phyloP scores from a whole-genome alignment of 495 filamentous ascomycete species.

The Sordaria brevicollis region DNA sequence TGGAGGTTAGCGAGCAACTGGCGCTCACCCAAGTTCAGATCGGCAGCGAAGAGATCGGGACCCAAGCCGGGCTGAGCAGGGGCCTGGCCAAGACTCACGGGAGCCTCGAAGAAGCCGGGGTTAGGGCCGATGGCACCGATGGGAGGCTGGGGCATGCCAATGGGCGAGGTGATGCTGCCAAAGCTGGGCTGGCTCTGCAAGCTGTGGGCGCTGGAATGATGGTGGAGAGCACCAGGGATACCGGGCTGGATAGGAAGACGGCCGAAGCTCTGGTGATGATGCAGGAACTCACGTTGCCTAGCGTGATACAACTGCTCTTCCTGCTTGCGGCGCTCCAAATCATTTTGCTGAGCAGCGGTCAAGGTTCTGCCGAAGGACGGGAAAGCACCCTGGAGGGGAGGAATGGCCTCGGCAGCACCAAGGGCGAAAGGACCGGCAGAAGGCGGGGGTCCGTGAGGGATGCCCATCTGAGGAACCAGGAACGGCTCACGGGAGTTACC shows the following conservation, averaged over 20 bases:
- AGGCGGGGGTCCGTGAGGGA: constrained; percentile 67
- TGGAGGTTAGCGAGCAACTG: constrained; percentile 31
- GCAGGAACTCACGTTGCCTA: constrained; percentile 76
- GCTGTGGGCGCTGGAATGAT: constrained; percentile 89
- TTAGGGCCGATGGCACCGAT: constrained; percentile 43
- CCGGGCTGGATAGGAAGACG: constrained; percentile 57
- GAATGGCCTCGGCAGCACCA: constrained; percentile 58
- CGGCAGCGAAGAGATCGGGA: constrained; percentile 38
- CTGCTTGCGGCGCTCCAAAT: constrained; percentile 88
- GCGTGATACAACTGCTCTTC: constrained; percentile 97
- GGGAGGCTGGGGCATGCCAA: constrained; percentile 63
- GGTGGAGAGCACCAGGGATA: constrained; percentile 63
- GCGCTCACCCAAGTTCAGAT: constrained; percentile 31
- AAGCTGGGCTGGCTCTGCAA: constrained; percentile 94
- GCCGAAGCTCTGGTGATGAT: constrained; percentile 44
- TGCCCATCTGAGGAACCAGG: constrained; percentile 90
- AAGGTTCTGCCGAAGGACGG: constrained; percentile 96
- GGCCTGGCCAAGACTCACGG: constrained; percentile 16
- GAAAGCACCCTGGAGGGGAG: constrained; percentile 90
- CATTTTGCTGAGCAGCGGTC: constrained; percentile 96
- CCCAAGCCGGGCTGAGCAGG: constrained; percentile 11
- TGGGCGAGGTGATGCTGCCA: constrained; percentile 81
- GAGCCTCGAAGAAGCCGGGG: constrained; percentile 60
- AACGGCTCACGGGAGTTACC: constrained; percentile 97
- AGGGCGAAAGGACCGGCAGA: constrained; percentile 34